Conservation (phyloP, 108 stramenopile genomes). For the Poteriospumella lacustris region DNA sequence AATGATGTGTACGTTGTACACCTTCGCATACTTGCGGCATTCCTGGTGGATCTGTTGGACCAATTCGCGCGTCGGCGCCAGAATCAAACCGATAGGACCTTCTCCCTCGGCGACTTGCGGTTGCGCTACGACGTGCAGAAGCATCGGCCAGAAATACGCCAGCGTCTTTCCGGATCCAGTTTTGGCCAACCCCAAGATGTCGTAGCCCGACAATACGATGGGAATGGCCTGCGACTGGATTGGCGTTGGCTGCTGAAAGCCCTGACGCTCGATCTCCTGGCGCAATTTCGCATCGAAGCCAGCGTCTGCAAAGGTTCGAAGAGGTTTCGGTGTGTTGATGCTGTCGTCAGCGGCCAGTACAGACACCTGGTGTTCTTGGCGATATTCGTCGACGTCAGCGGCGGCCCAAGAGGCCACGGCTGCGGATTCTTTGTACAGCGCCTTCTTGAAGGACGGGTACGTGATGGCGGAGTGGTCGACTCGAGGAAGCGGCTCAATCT, state of each 20-base stretch:
- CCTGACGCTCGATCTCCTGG: neutral
- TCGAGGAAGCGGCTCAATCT: conserved; percentile 11
- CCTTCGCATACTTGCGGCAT: neutral
- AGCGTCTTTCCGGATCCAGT: conserved; percentile 24
- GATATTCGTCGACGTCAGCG: neutral
- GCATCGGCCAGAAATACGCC: conserved; percentile 18
- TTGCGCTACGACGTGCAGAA: neutral
- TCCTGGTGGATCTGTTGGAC: neutral
- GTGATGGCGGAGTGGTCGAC: neutral
- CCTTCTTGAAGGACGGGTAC: neutral
- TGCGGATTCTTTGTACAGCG: neutral
- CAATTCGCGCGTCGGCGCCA: conserved; percentile 22
- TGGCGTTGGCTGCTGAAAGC: conserved; percentile 11
- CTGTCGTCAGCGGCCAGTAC: neutral
- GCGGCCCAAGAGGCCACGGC: neutral
- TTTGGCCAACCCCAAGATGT: conserved; percentile 26
- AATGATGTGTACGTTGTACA: conserved; percentile 22
- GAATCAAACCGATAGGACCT: conserved; percentile 20
- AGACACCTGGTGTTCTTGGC: neutral
- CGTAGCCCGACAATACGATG: neutral
- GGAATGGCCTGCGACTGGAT: conserved; percentile 28
- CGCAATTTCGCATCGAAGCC: neutral
- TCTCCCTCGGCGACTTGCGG: neutral
- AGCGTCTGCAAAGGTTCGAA: neutral
- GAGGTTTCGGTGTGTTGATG: neutral